A percentile compares a stretch with the other conserved stretches of the same genome.
Evolutionary conservation across 83 land plant genomes (phyloP).

Genomic region (Diphasiastrum complanatum): DNA sequence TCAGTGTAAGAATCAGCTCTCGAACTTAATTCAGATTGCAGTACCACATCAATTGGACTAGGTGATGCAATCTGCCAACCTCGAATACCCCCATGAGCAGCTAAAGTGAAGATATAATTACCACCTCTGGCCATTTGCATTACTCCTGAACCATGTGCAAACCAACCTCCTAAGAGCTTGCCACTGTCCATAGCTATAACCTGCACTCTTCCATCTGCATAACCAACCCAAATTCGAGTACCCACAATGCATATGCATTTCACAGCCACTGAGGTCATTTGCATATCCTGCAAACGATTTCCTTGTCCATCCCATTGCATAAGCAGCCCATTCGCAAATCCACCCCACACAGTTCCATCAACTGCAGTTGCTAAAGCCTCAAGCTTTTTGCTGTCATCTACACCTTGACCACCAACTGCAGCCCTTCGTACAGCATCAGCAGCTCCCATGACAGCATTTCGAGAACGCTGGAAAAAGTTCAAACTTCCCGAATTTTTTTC

Average conservation of each 20-base stretch:
- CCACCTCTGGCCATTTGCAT: conserved; percentile 59
- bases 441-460: conserved; percentile 78
- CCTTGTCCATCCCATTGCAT: conserved; percentile 84
- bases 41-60: conserved; percentile 50
- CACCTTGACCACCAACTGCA: conserved; percentile 49
- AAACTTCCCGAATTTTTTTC: conserved; percentile 52
- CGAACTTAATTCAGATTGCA: conserved; percentile 43
- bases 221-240: conserved; percentile 71
- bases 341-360: conserved; percentile 88
- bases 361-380: conserved; percentile 51
- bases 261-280: conserved; percentile 45
- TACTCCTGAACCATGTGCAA: conserved; percentile 61
- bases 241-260: conserved; percentile 65
- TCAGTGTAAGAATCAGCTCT: conserved; percentile 51
- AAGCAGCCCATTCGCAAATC: conserved; percentile 59
- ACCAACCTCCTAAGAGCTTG: conserved; percentile 63
- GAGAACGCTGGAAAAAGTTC: conserved; percentile 77
- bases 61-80: conserved; percentile 84
- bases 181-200: conserved; percentile 58
- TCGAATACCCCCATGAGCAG: conserved; percentile 71
- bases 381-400: conserved; percentile 58
- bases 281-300: conserved; percentile 53
- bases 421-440: conserved; percentile 96
- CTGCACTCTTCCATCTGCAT: conserved; percentile 66
- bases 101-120: conserved; percentile 66